Percentiles rank a stretch among this genome's conserved stretches.
Evolutionary conservation across 208 protist genomes (phyloP).

Genomic region (Angomonas deanei): DNA sequence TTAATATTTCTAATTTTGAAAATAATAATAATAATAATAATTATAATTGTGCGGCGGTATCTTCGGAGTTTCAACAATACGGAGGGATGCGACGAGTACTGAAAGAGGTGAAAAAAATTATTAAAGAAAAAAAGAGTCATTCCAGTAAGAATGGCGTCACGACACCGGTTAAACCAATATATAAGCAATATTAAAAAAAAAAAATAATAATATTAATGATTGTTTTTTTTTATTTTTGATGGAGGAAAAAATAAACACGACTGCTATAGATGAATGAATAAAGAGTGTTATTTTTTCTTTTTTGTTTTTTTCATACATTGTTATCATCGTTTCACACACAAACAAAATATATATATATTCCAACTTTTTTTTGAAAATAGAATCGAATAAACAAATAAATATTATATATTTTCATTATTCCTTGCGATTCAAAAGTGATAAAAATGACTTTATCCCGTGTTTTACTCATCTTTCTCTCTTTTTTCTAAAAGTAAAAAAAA

Average conservation of each 20-base stretch:
- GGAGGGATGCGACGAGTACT: conserved; percentile 63
- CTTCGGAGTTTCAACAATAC: conserved; percentile 28
- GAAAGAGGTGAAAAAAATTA: conserved; percentile 52
- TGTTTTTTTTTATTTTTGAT: conserved; percentile 1
- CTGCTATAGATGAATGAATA: no score
- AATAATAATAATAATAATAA: neutral
- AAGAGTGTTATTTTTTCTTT: neutral
- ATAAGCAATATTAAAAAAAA: conserved; percentile 27
- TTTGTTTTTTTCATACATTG: neutral
- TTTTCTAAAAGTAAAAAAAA: neutral
- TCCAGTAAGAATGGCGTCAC: neutral
- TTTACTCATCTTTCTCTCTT: conserved; percentile 10
- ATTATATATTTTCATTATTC: neutral
- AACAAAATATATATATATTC: conserved; percentile 4
- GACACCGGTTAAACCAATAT: conserved; percentile 22
- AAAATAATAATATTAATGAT: neutral
- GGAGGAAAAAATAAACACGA: no score
- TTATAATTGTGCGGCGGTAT: neutral
- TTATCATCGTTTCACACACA: neutral
- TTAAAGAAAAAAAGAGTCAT: conserved; percentile 9
- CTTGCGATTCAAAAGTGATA: neutral
- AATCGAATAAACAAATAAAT: no score
- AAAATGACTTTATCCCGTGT: conserved; percentile 3
- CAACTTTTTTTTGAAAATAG: neutral
- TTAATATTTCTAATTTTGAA: conserved; percentile 23